Percentiles rank a stretch among this genome's conserved stretches.
These are phyloP conservation scores for Dalechampia spathulata DNA, from an alignment of 441 rosid genomes.

Conservation along the genomic window DNA sequence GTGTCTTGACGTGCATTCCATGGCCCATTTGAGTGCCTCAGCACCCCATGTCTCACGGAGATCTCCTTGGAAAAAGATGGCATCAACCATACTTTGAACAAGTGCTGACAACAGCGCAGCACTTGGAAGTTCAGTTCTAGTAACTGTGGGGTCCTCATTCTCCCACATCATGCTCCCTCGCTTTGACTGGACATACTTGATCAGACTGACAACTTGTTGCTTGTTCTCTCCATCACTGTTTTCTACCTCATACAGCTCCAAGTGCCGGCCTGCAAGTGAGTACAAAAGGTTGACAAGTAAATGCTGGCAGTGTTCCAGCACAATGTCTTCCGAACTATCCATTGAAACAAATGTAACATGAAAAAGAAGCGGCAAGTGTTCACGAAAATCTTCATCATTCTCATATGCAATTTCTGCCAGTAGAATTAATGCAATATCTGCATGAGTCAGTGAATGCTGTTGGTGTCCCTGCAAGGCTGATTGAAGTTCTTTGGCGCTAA, in stretches of 20 bases:
- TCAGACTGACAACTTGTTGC: conserved; percentile 95
- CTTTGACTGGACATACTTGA: conserved; percentile 97
- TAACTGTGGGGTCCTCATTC: conserved; percentile 91
- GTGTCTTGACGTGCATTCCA: conserved; percentile 99
- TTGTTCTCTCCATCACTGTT: conserved; percentile 94
- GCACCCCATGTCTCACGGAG: conserved; percentile 98
- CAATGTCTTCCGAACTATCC: conserved; percentile 99
- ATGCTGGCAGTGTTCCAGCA: conserved; percentile 98
- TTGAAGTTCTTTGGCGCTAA: conserved; percentile 92
- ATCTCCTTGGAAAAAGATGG: conserved; percentile 99
- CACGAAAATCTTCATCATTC: conserved; percentile 98
- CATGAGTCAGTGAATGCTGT: conserved; percentile 93
- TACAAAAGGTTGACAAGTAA: conserved; percentile 89
- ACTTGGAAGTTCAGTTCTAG: conserved; percentile 94
- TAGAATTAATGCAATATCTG: conserved; percentile 96
- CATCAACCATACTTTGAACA: conserved; percentile 99
- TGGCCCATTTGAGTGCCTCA: conserved; percentile 99
- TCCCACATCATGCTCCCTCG: conserved; percentile 99
- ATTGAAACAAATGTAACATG: conserved; percentile 98
- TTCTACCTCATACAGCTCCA: conserved; percentile 97
- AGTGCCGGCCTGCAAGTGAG: conserved; percentile 97
- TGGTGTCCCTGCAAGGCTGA: conserved; percentile 99
- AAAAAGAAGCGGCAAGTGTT: conserved; percentile 94
- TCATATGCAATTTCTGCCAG: conserved; percentile 98
- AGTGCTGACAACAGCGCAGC: conserved; percentile 95